Base-by-base conservation (phyloP, 2,329 filamentous ascomycete species). In the Arthrobotrys sinensis region DNA sequence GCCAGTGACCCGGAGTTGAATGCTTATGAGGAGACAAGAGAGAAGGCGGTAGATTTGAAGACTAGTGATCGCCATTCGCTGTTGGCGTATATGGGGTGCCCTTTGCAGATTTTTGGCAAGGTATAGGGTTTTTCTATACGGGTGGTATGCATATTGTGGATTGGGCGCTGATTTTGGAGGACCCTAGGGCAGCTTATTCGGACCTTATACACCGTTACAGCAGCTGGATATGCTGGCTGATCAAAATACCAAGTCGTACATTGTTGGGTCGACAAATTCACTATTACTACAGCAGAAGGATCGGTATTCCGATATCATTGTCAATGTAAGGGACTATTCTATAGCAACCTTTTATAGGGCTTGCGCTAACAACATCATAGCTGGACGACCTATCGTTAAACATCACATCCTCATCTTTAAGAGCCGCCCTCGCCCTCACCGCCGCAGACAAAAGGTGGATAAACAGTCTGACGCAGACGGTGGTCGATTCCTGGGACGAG, bases 401-500 rank as follows among this genome's bases (percentile, higher is more conserved):
- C 82, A 93, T 97, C 80, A 92, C 92, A 0, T 97, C 94, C 0
- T 86, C 91, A 1, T 92, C 93, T 4, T 87, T 99, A 12, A 91
- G 92, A 60, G 86, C 88, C 43, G 94, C 94, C 0, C 87, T 98
- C 4, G 85, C 89, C 0, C 89, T 99, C 1, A 96, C 96, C 0
- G 91, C 91, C 8, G 92, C 96, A 0, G 96, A 99, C 83, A 89
- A 96, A 76, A 89, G 96, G 72, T 99, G 96, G 95, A 97, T 99
- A 81, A 96, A 99, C 85, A 94, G 94, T 81, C 88, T 99, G 67
- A 96, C 94, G 0, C 93, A 97, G 82, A 92, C 94, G 45, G 93
- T 99, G 21, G 93, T 96, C 82, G 94, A 98, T 80, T 97, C 96
- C 0, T 99, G 96, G 96, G 96, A 99, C 83, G 93, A 97, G 78